Evolutionary conservation across 163 green algal species (phyloP).

Genomic region (Scenedesmus sp.): DNA sequence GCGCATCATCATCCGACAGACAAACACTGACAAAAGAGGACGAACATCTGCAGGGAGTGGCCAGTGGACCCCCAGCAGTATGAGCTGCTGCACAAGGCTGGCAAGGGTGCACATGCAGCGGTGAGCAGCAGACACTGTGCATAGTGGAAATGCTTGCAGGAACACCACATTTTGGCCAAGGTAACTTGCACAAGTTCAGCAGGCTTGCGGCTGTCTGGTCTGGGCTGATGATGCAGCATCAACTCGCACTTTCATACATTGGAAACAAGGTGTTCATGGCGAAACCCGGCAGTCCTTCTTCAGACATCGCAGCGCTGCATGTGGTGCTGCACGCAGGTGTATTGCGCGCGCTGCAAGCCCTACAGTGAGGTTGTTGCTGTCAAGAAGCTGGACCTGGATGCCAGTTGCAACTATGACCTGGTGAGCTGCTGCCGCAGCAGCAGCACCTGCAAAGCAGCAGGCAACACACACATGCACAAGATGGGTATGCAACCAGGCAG

Average conservation of each 20-base stretch:
- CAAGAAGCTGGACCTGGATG: constrained; percentile 93
- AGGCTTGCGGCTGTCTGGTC: neutral
- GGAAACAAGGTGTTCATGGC: neutral
- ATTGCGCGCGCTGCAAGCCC: constrained; percentile 75
- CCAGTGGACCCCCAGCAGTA: neutral
- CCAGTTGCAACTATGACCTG: constrained; percentile 80
- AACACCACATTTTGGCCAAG: neutral
- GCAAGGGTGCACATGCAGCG: neutral
- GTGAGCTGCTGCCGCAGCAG: constrained; percentile 55
- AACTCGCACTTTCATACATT: too few species aligned
- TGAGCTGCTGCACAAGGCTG: neutral
- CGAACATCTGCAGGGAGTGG: neutral
- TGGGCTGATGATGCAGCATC: too few species aligned
- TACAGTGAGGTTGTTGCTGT: constrained; percentile 87
- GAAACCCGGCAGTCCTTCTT: neutral
- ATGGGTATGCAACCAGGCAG: neutral
- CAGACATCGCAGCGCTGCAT: neutral
- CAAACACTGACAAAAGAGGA: neutral
- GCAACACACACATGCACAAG: neutral
- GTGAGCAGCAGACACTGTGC: neutral
- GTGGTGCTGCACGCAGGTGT: constrained; percentile 63
- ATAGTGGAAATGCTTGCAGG: neutral
- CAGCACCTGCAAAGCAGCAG: constrained; percentile 18
- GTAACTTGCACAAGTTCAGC: neutral
- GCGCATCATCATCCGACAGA: neutral